Evolutionary conservation across 495 filamentous ascomycete species (phyloP).

Genomic region (Podospora australis): DNA sequence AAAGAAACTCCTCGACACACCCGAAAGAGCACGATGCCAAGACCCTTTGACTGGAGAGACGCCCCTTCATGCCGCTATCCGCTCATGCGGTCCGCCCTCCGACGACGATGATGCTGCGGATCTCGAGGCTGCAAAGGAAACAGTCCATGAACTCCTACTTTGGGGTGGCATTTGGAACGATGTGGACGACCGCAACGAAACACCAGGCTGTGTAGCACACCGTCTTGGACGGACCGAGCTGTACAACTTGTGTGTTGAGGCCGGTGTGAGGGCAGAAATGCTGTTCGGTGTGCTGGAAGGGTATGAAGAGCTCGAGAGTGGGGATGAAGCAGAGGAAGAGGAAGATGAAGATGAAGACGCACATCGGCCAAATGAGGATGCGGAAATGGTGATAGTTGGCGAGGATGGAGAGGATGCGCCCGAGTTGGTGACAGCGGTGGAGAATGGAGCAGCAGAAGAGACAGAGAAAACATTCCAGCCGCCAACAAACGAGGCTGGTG

Average conservation of each 20-base stretch:
- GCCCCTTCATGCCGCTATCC: constrained; percentile 85
- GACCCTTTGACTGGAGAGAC: constrained; percentile 81
- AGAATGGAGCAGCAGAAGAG: constrained; percentile 14
- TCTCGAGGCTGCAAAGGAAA: constrained; percentile 53
- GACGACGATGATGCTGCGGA: constrained; percentile 34
- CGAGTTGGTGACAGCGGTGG: constrained; percentile 20
- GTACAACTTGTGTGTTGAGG: constrained; percentile 83
- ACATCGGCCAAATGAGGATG: constrained; percentile 14
- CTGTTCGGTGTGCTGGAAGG: constrained; percentile 68
- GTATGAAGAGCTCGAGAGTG: constrained; percentile 66
- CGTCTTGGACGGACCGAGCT: constrained; percentile 63
- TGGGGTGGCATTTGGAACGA: constrained; percentile 98
- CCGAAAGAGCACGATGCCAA: constrained; percentile 64
- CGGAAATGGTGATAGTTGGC: constrained; percentile 20
- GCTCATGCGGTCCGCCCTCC: constrained; percentile 58
- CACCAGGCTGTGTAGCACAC: constrained; percentile 80
- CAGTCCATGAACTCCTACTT: constrained; percentile 69
- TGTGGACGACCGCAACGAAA: constrained; percentile 76
- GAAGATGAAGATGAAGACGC: constrained; percentile 37
- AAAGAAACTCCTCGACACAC: constrained; percentile 61
- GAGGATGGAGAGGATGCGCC: constrained; percentile 39
- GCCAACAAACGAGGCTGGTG: constrained; percentile 24
- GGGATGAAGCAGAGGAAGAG: constrained; percentile 52
- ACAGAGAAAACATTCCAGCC: constrained; percentile 28
- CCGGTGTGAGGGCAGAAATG: constrained; percentile 86